Conservation (phyloP, 2,329 filamentous ascomycete genomes). For the Trematosphaeria pertusa region DNA sequence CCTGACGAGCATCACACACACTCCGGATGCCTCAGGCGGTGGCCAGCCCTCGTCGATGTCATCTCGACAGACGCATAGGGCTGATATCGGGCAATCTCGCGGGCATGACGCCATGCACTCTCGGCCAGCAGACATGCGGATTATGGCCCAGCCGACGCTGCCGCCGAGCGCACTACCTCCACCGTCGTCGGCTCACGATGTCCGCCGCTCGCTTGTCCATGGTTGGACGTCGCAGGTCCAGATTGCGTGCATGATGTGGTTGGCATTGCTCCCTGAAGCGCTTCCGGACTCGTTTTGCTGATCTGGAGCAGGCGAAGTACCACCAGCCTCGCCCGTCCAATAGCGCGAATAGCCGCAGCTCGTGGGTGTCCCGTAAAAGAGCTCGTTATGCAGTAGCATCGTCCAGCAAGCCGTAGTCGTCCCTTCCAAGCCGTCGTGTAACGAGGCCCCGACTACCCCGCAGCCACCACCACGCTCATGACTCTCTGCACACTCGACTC, state of each 20-base stretch:
- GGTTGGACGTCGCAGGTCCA: conserved; percentile 19
- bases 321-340: conserved; percentile 22
- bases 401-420: too few relatives aligned
- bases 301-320: too few relatives aligned
- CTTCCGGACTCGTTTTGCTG: too few relatives aligned
- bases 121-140: conserved; percentile 6
- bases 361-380: conserved; percentile 10
- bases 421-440: too few relatives aligned
- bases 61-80: conserved; percentile 10
- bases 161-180: conserved; percentile 6
- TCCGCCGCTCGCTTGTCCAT: not conserved
- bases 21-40: too few relatives aligned
- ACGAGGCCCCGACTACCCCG: conserved; percentile 14
- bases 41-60: not conserved
- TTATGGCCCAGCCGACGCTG: conserved; percentile 3
- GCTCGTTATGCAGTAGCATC: too few relatives aligned
- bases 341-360: conserved; percentile 25
- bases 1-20: too few relatives aligned
- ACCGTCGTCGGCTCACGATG: conserved; percentile 2
- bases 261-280: not conserved
- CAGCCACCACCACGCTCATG: conserved; percentile 10
- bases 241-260: conserved; percentile 25
- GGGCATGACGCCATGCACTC: not conserved
- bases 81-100: conserved; percentile 10
- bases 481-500: conserved; percentile 2